Percentiles rank a stretch among this genome's conserved stretches.
Conservation (phyloP, 495 filamentous ascomycete genomes). For the Sabuloglossum arenarium region DNA sequence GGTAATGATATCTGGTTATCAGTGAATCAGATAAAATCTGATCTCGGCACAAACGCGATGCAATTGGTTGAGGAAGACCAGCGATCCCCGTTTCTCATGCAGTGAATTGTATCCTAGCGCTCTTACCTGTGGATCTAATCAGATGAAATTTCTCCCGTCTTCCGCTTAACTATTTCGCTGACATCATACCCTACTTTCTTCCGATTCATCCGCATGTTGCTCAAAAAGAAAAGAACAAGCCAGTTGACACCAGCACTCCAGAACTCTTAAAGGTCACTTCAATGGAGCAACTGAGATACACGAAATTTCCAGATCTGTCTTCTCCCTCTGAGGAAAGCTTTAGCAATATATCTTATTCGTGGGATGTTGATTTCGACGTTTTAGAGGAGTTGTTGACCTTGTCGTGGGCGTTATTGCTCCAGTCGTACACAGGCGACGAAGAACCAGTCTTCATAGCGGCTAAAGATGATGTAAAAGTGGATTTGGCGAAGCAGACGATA, state of each 20-base stretch:
- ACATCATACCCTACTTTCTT: too few relatives aligned
- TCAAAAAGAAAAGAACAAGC: too few relatives aligned
- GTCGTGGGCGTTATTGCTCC: constrained; percentile 22
- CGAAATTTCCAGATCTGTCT: constrained; percentile 2
- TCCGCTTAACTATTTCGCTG: too few relatives aligned
- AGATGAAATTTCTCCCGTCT: too few relatives aligned
- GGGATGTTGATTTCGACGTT: constrained; percentile 10
- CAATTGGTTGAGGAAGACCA: too few relatives aligned
- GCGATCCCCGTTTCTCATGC: too few relatives aligned
- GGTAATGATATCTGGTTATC: too few relatives aligned
- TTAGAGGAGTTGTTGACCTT: constrained; percentile 14
- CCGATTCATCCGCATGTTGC: too few relatives aligned
- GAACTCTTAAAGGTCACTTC: not conserved
- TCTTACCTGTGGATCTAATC: not conserved
- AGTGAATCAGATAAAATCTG: too few relatives aligned
- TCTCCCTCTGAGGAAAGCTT: not conserved
- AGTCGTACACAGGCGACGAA: constrained; percentile 19
- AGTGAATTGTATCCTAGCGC: too few relatives aligned
- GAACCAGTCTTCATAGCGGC: constrained; percentile 19
- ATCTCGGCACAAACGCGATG: too few relatives aligned
- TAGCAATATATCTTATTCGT: constrained; percentile 8
- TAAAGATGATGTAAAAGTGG: constrained; percentile 10
- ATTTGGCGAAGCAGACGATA: not conserved
- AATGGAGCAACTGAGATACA: not conserved
- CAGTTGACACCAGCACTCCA: too few relatives aligned